Evolutionary conservation across 2,329 filamentous ascomycete species (phyloP).

Genomic region (Aspergillus nomiae): DNA sequence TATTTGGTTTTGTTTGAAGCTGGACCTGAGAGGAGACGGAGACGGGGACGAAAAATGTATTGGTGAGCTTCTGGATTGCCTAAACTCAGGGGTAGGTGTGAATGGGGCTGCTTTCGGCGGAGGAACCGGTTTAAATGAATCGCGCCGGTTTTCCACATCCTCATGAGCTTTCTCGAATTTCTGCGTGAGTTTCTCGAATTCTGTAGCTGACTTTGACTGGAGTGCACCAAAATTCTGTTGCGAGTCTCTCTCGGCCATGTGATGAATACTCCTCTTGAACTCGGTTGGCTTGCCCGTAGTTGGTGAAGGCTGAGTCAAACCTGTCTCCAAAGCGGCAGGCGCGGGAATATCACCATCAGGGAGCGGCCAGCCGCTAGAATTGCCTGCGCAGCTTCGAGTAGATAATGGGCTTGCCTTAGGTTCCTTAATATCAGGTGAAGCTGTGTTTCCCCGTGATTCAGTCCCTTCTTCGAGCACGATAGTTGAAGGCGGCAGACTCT

Average conservation of each 20-base stretch:
- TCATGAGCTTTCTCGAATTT: constrained; percentile 16
- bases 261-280: constrained; percentile 17
- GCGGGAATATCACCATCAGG: constrained; percentile 15
- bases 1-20: constrained; percentile 32
- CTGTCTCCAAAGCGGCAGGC: constrained; percentile 7
- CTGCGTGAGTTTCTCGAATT: constrained; percentile 5
- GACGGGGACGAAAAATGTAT: constrained; percentile 34
- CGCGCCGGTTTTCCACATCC: constrained; percentile 18
- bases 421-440: neutral
- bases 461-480: neutral
- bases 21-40: constrained; percentile 35
- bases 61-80: constrained; percentile 26
- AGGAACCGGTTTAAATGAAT: constrained; percentile 25
- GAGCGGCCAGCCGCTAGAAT: constrained; percentile 23
- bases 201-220: constrained; percentile 10
- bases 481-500: neutral
- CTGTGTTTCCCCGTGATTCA: neutral
- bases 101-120: constrained; percentile 27
- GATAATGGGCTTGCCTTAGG: neutral
- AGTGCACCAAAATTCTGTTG: constrained; percentile 1
- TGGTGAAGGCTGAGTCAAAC: constrained; percentile 12
- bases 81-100: constrained; percentile 50
- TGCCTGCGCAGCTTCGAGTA: constrained; percentile 5
- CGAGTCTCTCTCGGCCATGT: constrained; percentile 12
- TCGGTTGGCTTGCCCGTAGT: constrained; percentile 14